Base-by-base conservation (phyloP, 2,329 filamentous ascomycete species). In the Pseudogymnoascus sp. region DNA sequence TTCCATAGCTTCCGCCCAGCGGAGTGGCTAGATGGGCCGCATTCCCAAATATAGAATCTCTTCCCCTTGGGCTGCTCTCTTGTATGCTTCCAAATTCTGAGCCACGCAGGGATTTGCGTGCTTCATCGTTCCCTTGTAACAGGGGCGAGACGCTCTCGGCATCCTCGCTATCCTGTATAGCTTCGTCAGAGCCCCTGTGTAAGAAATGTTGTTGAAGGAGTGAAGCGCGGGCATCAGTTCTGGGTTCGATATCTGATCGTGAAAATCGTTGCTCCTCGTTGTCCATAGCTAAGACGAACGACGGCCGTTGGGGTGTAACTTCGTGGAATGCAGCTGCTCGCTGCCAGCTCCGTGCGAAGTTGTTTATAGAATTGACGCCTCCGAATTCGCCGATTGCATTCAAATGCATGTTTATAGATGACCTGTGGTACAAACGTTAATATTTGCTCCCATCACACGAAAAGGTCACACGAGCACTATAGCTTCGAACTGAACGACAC, bases 271-370 rank as follows among this genome's bases (percentile, higher is more conserved):
- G 17, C 24, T 31, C 15, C n/a, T 83, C 80, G 44, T 85, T 83
- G 41, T 78, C 75, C 17, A 83, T 78, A 1, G 81, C 80, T 64
- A 85, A 82, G 60, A 90, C 79, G 71, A 96, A 91, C 35, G 89
- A 87, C 11, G 86, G 85, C 13, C 86, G 84, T 61, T 89, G 86
- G 4, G 91, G 90, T 35, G 94, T 87, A 67, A 96, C 90, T 73
- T 97, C 92, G 65, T 85, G 83, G 74, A 97, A 97, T 62, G 83
- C 87, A 26, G 92, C 91, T 37, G 93, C 93, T 72, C 93, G 86
- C 74, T 93, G 90, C 89, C 92, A 96, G 68, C 90, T 96, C 64
- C 89, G 84, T 47, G 92, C 90, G 72, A 97, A 97, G 70, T 92
- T 96, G 70, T 94, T 88, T 69, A 97, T 89, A 74, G 90, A 95